A percentile compares a stretch with the other conserved stretches of the same genome.
Evolutionary conservation across 495 filamentous ascomycete genomes (phyloP).

Genomic region (Thozetella sp.): DNA sequence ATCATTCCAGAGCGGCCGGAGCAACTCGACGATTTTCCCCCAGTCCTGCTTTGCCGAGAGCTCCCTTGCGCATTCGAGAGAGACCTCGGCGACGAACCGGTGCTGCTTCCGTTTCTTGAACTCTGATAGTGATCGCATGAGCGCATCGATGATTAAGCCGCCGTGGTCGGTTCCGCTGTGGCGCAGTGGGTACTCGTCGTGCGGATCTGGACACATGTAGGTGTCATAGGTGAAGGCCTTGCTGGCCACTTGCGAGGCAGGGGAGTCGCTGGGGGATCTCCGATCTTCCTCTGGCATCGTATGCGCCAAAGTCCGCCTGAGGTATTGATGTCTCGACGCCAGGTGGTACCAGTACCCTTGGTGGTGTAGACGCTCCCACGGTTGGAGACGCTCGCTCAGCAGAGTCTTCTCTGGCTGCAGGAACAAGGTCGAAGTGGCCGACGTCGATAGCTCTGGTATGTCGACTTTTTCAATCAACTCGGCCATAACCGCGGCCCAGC

Average conservation of each 20-base stretch:
- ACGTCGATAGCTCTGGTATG: slow-evolving; percentile 40
- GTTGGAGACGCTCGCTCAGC: slow-evolving; percentile 65
- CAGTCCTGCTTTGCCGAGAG: slow-evolving; percentile 64
- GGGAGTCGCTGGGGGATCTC: slow-evolving; percentile 63
- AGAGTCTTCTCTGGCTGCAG: slow-evolving; percentile 68
- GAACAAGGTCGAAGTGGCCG: slow-evolving; percentile 43
- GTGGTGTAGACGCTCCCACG: slow-evolving; percentile 84
- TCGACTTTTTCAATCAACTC: slow-evolving; percentile 69
- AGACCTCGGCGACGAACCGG: slow-evolving; percentile 67
- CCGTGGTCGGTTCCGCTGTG: slow-evolving; percentile 63
- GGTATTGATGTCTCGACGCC: slow-evolving; percentile 65
- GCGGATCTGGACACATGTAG: slow-evolving; percentile 79
- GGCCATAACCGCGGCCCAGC: slow-evolving; percentile 82
- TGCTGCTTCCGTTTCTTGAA: slow-evolving; percentile 65
- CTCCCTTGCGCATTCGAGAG: slow-evolving; percentile 70
- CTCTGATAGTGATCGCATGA: slow-evolving; percentile 63
- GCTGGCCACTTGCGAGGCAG: slow-evolving; percentile 66
- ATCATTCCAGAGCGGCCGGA: slow-evolving; percentile 72
- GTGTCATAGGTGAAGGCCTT: slow-evolving; percentile 78
- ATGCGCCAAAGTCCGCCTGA: slow-evolving; percentile 61
- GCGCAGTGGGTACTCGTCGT: slow-evolving; percentile 68
- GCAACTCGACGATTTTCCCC: slow-evolving; percentile 64
- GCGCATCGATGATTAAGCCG: slow-evolving; percentile 56
- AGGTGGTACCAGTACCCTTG: slow-evolving; percentile 83
- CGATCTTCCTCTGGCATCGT: slow-evolving; percentile 78